Evolutionary conservation across 108 stramenopile genomes (phyloP).

Genomic region (Aureococcus anophagefferens): DNA sequence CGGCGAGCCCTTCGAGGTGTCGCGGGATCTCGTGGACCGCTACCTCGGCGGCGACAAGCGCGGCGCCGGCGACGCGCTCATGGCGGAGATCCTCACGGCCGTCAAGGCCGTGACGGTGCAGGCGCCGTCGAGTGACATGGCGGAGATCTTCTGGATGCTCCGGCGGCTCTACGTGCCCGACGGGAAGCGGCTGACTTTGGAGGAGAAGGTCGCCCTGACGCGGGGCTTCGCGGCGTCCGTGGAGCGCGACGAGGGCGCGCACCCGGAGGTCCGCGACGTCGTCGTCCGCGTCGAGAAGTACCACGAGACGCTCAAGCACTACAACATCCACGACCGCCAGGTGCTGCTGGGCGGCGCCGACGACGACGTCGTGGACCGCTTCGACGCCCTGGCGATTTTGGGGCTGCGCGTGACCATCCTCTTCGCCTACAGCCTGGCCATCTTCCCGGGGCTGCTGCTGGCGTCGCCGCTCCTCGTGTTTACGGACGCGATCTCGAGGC

Average conservation of each 20-base stretch:
- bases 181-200: background rate
- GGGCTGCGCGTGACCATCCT: background rate
- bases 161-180: slow-evolving; percentile 10
- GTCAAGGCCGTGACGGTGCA: slow-evolving; percentile 5
- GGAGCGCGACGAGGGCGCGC: background rate
- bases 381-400: slow-evolving; percentile 2
- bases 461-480: slow-evolving; percentile 1
- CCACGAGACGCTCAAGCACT: background rate
- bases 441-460: slow-evolving; percentile 4
- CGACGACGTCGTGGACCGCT: background rate
- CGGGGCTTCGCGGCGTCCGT: background rate
- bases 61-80: slow-evolving; percentile 7
- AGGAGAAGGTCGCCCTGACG: slow-evolving; percentile 7
- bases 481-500: background rate
- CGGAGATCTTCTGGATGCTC: slow-evolving; percentile 1
- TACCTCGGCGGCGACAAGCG: slow-evolving; percentile 3
- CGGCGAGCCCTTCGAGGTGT: slow-evolving; percentile 62
- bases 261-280: slow-evolving; percentile 2
- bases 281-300: background rate
- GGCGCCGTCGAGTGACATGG: slow-evolving; percentile 1
- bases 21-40: slow-evolving; percentile 4
- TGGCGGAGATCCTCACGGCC: slow-evolving; percentile 2
- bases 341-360: background rate
- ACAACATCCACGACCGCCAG: background rate
- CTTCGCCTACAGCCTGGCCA: background rate